A percentile compares a stretch with the other conserved stretches of the same genome.
Conservation (phyloP, 352 stramenopile species). For the Pythium folliculosum region DNA sequence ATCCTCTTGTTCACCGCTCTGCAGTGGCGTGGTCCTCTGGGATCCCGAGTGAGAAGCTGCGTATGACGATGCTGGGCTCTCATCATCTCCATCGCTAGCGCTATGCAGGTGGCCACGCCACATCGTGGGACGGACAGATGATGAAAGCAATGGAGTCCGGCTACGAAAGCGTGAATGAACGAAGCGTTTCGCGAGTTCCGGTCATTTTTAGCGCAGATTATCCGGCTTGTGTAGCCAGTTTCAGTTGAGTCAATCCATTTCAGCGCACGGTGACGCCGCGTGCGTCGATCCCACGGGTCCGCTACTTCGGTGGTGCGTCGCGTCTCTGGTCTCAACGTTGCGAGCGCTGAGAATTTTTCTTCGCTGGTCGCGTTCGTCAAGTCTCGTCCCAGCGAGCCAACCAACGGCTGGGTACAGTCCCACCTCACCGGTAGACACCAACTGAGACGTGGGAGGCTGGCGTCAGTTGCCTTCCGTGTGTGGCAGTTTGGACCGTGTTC, state of each 20-base stretch:
- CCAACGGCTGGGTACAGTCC: neutral
- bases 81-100: conserved; percentile 1
- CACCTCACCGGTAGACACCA: too few species aligned
- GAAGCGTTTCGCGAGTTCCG: neutral
- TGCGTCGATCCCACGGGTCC: neutral
- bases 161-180: neutral
- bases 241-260: neutral
- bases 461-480: conserved; percentile 1
- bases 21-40: neutral
- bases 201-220: conserved; percentile 3
- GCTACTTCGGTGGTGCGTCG: neutral
- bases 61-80: conserved; percentile 12
- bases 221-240: neutral
- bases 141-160: neutral
- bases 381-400: neutral
- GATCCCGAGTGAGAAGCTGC: neutral
- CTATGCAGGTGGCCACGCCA: neutral
- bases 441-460: neutral
- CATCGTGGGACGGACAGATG: neutral
- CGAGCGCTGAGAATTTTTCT: conserved; percentile 1
- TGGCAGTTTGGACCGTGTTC: neutral
- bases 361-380: conserved; percentile 8
- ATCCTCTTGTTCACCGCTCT: neutral
- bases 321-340: neutral
- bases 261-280: conserved; percentile 1